These are phyloP conservation scores for Colletotrichum camelliae DNA, from an alignment of 2,329 filamentous ascomycete species.

Conservation along the genomic window DNA sequence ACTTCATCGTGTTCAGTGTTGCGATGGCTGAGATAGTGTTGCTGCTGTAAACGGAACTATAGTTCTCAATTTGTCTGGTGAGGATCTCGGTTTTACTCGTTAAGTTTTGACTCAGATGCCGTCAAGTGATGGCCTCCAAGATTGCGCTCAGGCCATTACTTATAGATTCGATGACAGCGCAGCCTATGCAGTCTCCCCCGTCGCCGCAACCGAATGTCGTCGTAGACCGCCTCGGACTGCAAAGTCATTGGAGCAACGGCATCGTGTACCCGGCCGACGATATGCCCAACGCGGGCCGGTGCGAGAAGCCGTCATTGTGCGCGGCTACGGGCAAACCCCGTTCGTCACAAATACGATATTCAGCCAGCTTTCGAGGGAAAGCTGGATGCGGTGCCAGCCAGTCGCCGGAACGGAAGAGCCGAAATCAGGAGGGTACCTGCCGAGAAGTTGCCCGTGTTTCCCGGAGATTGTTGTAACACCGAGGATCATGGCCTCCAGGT, in stretches of 20 bases:
- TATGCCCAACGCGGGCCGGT: constrained; percentile 5
- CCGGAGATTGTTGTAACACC: constrained; percentile 1
- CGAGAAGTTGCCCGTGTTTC: neutral
- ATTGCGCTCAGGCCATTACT: neutral
- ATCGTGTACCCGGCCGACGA: constrained; percentile 5
- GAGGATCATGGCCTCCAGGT: neutral
- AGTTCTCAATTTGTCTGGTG: neutral
- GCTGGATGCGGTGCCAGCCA: neutral
- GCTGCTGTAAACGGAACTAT: neutral
- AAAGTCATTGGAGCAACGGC: neutral
- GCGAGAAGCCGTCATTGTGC: constrained; percentile 4
- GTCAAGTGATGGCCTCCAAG: neutral
- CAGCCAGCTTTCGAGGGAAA: neutral
- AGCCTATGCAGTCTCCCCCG: neutral
- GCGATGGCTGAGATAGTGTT: neutral
- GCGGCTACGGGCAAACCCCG: neutral
- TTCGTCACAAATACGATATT: neutral
- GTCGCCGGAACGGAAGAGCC: neutral
- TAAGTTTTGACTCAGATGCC: neutral
- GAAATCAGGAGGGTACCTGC: constrained; percentile 3
- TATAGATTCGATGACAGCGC: neutral
- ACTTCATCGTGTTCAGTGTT: neutral
- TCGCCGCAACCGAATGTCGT: neutral
- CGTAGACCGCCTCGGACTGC: neutral
- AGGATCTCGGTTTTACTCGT: neutral